Percentiles rank a stretch among this genome's conserved stretches.
Conservation (phyloP, 2,329 filamentous ascomycete species). For the Phialocephala subalpina region DNA sequence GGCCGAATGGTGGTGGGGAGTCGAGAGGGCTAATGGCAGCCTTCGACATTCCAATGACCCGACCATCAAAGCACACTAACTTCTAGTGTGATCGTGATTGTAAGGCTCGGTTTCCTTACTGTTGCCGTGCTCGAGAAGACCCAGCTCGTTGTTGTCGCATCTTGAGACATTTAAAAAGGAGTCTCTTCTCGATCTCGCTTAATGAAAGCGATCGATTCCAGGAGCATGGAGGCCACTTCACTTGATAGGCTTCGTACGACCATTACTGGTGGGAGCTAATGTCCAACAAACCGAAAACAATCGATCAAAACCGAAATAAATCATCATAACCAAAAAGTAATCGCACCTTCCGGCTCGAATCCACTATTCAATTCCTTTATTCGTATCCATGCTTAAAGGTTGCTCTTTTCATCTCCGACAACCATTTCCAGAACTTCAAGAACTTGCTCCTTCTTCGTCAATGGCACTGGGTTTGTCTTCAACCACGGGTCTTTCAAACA, state of each 20-base stretch:
- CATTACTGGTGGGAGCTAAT: not conserved
- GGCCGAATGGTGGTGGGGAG: not conserved
- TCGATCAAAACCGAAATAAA: too few relatives aligned
- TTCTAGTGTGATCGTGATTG: not conserved
- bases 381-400: slow-evolving; percentile 4
- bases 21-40: not conserved
- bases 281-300: not conserved
- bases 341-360: not conserved
- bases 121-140: not conserved
- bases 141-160: not conserved
- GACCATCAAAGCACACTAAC: not conserved
- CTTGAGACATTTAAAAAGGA: not conserved
- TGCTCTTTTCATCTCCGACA: slow-evolving; percentile 4
- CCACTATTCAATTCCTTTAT: not conserved
- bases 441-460: slow-evolving; percentile 26
- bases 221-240: not conserved
- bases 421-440: slow-evolving; percentile 50
- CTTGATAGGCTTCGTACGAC: not conserved
- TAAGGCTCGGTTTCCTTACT: not conserved
- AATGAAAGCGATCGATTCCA: not conserved
- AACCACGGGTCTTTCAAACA: slow-evolving; percentile 58
- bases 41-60: not conserved
- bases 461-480: slow-evolving; percentile 54
- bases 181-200: not conserved
- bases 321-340: not conserved